A percentile compares a stretch with the other conserved stretches of the same genome.
phyloP scores from a whole-genome alignment of 192 early-diverging fungal species.

The Podila epicladia region DNA sequence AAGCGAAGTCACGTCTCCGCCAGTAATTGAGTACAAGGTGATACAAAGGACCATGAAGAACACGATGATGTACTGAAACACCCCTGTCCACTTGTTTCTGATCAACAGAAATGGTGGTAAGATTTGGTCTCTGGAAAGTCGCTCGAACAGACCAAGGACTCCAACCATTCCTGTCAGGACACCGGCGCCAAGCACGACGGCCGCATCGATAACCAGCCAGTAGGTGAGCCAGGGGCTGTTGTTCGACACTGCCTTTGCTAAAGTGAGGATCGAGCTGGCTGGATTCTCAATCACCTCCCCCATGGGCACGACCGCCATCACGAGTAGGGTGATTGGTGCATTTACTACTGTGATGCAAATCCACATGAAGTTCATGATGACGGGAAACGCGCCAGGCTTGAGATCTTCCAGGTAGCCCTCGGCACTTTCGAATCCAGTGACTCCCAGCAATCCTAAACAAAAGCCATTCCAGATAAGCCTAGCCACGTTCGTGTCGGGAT shows the following conservation, averaged over 20 bases:
- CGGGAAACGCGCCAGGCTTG: constrained; percentile 64
- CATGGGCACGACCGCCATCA: constrained; percentile 58
- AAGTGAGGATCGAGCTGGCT: constrained; percentile 52
- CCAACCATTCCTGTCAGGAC: constrained; percentile 67
- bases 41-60: constrained; percentile 60
- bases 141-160: constrained; percentile 57
- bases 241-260: constrained; percentile 51
- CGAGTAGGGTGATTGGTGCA: constrained; percentile 58
- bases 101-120: constrained; percentile 58
- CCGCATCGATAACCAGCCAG: constrained; percentile 62
- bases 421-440: constrained; percentile 63
- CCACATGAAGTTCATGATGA: constrained; percentile 67
- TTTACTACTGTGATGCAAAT: constrained; percentile 53
- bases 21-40: constrained; percentile 53
- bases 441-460: constrained; percentile 64
- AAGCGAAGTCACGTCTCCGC: constrained; percentile 55
- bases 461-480: constrained; percentile 61
- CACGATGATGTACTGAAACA: constrained; percentile 61
- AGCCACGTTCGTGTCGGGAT: constrained; percentile 26
- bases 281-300: constrained; percentile 45
- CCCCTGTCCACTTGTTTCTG: constrained; percentile 54
- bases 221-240: constrained; percentile 49
- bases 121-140: constrained; percentile 62
- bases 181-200: constrained; percentile 68
- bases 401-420: constrained; percentile 68